These are phyloP conservation scores for Populus hybrid DNA, from an alignment of 441 rosid genomes.

Conservation along the genomic window DNA sequence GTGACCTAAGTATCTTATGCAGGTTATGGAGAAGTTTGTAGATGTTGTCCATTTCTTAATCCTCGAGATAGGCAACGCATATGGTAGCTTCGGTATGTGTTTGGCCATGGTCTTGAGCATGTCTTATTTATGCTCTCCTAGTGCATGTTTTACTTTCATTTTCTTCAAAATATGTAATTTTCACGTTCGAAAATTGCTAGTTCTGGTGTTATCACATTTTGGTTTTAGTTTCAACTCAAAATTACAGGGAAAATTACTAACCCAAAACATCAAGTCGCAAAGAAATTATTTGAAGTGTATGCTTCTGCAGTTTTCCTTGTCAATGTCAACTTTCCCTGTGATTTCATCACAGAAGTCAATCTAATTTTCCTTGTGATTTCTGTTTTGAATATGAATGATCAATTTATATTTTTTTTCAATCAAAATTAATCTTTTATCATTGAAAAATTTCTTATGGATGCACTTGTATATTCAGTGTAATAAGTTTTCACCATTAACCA, in stretches of 20 bases:
- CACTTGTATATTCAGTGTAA: neutral
- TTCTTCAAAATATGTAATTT: neutral
- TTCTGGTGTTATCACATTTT: neutral
- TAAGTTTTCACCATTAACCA: neutral
- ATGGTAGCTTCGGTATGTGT: slow-evolving; percentile 73
- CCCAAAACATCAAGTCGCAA: neutral
- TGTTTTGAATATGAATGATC: neutral
- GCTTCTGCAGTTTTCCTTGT: neutral
- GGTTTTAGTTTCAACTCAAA: neutral
- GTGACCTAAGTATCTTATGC: slow-evolving; percentile 10
- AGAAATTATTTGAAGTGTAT: neutral
- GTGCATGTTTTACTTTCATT: neutral
- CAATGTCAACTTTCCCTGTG: neutral
- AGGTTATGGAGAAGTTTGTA: slow-evolving; percentile 98
- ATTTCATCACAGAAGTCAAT: neutral
- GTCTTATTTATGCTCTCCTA: neutral
- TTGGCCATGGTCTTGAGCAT: neutral
- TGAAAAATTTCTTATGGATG: neutral
- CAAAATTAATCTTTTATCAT: neutral
- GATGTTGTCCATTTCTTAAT: slow-evolving; percentile 90
- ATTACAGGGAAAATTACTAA: neutral
- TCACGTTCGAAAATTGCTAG: neutral
- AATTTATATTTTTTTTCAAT: neutral
- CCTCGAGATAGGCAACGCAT: slow-evolving; percentile 73
- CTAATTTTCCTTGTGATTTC: neutral